Base-by-base conservation (phyloP, 23 red algal species). In the Pyropia haitanensis region DNA sequence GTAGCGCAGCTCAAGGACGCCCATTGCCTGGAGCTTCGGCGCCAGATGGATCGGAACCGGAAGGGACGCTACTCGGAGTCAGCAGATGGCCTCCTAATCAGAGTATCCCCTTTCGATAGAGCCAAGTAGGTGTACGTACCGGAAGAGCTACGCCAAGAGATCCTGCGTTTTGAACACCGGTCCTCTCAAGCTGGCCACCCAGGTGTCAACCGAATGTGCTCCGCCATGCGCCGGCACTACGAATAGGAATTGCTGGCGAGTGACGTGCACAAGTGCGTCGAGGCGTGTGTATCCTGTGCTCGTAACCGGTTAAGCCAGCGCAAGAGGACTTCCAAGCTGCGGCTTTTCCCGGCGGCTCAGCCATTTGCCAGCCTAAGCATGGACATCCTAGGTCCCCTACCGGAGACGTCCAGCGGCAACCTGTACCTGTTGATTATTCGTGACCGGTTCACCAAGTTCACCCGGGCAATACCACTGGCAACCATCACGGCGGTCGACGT, bases 171-270 rank as follows among this genome's bases (percentile, higher is more conserved):
- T 0, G 57, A 46, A 22, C 78, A 72, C 55, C 58, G 70, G 20
- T 57, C 26, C n/a, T 27, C 20, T n/a, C 46, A 64, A 1, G 66
- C 19, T 13, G 53, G 67, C 13, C 64, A 82, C 55, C 65, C 67
- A 1, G 78, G 67, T 7, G 5, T 23, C 14, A 56, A 58, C 25
- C 54, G 67, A 18, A 71, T 82, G 77, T 82, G 63, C 58, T 18
- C 61, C 1, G 52, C 63, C 21, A 29, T 82, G 6, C 13, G 77
- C 1, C 13, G 48, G 44, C 8, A 63, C 31, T 66, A 51, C 27
- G 71, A 61, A 18, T 82, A 64, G 78, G 27, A 27, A 18, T 24
- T 49, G 23, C 60, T 82, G 67, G 65, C 49, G 2, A 71, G 49
- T 14, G 78, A 82, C 39, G 54, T 61, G 2, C 53, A 33, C 5